Percentiles rank a stretch among this genome's conserved stretches.
Conservation (phyloP, 805 yeast species). For the Cyberlindnera suaveolens region DNA sequence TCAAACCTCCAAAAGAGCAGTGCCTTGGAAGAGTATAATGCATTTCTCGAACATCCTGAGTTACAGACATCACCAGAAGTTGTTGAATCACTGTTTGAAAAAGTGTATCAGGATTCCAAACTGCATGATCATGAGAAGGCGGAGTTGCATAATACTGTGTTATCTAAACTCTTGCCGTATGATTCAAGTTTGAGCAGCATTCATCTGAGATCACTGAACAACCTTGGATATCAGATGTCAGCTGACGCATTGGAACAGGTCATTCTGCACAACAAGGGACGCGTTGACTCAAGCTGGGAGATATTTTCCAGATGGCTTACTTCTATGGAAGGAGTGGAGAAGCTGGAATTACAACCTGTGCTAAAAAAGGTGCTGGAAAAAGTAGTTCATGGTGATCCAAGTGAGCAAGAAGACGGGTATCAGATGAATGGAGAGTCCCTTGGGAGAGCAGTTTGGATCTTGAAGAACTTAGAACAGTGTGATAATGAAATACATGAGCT, state of each 20-base stretch:
- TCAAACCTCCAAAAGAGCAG: neutral
- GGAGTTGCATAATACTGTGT: constrained; percentile 15
- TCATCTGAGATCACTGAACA: constrained; percentile 23
- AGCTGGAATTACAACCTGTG: constrained; percentile 17
- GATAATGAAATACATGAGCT: constrained; percentile 8
- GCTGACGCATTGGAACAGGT: constrained; percentile 26
- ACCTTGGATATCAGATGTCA: constrained; percentile 18
- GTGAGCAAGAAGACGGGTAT: constrained; percentile 30
- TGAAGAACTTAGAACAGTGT: constrained; percentile 15
- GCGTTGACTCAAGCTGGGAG: constrained; percentile 46
- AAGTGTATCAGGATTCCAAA: neutral
- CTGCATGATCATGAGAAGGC: constrained; percentile 2
- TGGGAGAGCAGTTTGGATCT: constrained; percentile 20
- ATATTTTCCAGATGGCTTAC: constrained; percentile 28
- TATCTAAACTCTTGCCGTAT: constrained; percentile 19
- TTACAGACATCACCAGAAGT: neutral
- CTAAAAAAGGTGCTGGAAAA: constrained; percentile 29
- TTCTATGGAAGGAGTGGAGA: constrained; percentile 1
- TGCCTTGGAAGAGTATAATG: neutral
- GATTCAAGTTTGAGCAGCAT: constrained; percentile 28
- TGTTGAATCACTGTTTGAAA: neutral
- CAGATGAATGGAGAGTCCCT: constrained; percentile 17
- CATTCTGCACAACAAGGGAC: constrained; percentile 43
- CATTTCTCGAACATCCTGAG: neutral
- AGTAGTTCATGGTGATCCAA: constrained; percentile 32